Evolutionary conservation across 441 rosid species (phyloP).

Genomic region (Erodium chrysanthum): DNA sequence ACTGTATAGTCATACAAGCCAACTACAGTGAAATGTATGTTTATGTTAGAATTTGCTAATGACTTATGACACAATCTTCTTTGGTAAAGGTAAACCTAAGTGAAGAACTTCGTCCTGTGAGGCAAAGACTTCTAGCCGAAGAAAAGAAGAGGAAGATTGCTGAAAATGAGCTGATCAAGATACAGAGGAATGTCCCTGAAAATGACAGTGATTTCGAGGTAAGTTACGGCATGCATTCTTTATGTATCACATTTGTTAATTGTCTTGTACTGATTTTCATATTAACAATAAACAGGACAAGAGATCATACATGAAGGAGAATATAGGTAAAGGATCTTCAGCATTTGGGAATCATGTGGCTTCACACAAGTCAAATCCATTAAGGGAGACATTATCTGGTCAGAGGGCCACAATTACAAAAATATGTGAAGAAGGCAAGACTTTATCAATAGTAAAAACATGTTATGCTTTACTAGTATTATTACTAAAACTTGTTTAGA

Average conservation of each 20-base stretch:
- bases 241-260: slow-evolving; percentile 2
- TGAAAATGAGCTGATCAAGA: slow-evolving; percentile 55
- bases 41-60: neutral
- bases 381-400: slow-evolving; percentile 49
- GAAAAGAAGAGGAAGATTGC: slow-evolving; percentile 55
- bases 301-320: slow-evolving; percentile 43
- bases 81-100: slow-evolving; percentile 39
- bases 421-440: slow-evolving; percentile 88
- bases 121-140: slow-evolving; percentile 54
- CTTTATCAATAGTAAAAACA: neutral
- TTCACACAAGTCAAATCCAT: slow-evolving; percentile 44
- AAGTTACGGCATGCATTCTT: slow-evolving; percentile 17
- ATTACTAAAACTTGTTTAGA: slow-evolving; percentile 4
- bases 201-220: slow-evolving; percentile 48
- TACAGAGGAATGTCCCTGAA: slow-evolving; percentile 49
- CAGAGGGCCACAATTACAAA: slow-evolving; percentile 85
- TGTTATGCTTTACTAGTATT: neutral
- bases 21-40: neutral
- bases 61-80: slow-evolving; percentile 1
- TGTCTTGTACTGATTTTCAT: slow-evolving; percentile 17
- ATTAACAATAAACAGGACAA: slow-evolving; percentile 36
- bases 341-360: slow-evolving; percentile 29
- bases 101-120: slow-evolving; percentile 48
- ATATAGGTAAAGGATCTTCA: slow-evolving; percentile 37
- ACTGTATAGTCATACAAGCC: neutral